phyloP scores from a whole-genome alignment of 2,329 filamentous ascomycete species.

The Diaporthe destruens region DNA sequence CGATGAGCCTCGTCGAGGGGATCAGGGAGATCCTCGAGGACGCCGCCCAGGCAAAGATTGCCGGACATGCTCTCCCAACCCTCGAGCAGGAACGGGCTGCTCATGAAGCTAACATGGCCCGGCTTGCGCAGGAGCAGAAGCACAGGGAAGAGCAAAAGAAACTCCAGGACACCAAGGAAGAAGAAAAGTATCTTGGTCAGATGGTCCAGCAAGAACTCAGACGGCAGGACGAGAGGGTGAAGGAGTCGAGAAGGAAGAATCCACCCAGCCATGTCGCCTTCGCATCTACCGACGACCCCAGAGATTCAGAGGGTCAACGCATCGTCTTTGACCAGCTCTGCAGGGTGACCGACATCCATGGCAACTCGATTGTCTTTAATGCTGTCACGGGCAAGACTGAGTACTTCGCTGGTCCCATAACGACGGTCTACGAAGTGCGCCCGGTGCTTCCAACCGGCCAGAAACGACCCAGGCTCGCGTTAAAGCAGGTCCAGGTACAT shows the following conservation, averaged over 20 bases:
- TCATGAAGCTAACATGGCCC: constrained; percentile 79
- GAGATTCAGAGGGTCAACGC: constrained; percentile 48
- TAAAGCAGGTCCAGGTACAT: constrained; percentile 78
- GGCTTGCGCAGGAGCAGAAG: constrained; percentile 68
- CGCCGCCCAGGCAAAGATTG: constrained; percentile 81
- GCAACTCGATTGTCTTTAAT: constrained; percentile 76
- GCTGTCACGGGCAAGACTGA: constrained; percentile 78
- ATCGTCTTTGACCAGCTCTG: constrained; percentile 78
- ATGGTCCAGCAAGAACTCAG: constrained; percentile 80
- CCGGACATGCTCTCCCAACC: constrained; percentile 82
- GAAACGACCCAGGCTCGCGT: constrained; percentile 72
- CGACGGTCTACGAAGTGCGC: constrained; percentile 78
- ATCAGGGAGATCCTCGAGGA: constrained; percentile 86
- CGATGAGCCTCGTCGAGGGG: constrained; percentile 75
- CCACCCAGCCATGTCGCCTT: constrained; percentile 47
- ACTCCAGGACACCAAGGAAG: constrained; percentile 71
- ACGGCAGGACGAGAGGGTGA: constrained; percentile 73
- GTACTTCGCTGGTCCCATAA: constrained; percentile 74
- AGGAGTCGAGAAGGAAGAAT: constrained; percentile 74
- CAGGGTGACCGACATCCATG: constrained; percentile 71
- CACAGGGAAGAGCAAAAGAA: constrained; percentile 66
- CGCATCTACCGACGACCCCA: constrained; percentile 47
- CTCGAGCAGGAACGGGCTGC: constrained; percentile 89
- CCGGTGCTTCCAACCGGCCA: constrained; percentile 71
- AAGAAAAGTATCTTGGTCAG: constrained; percentile 76